Evolutionary conservation across 208 protist species (phyloP).

Genomic region (Wallacemonas collosoma): DNA sequence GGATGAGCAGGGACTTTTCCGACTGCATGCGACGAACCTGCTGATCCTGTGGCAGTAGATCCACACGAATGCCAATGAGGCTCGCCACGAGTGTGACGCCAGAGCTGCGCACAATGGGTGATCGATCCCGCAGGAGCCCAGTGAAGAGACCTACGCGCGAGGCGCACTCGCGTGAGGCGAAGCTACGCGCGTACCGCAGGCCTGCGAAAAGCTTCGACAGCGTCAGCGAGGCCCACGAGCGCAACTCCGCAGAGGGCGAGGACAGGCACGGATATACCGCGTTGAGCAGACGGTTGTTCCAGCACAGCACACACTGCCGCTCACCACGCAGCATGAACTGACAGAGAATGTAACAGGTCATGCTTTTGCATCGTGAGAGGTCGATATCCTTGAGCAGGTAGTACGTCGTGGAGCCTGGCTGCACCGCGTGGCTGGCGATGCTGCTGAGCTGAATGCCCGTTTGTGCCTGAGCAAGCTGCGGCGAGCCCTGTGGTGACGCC

Average conservation of each 20-base stretch:
- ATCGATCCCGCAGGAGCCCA: slow-evolving; percentile 73
- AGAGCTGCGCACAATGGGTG: slow-evolving; percentile 87
- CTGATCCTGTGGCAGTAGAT: slow-evolving; percentile 53
- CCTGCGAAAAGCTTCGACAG: slow-evolving; percentile 72
- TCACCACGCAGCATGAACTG: slow-evolving; percentile 71
- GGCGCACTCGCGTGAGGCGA: slow-evolving; percentile 76
- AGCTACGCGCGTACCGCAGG: slow-evolving; percentile 75
- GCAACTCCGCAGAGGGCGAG: slow-evolving; percentile 59
- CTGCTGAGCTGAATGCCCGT: slow-evolving; percentile 18
- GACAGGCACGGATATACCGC: slow-evolving; percentile 67
- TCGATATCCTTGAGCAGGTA: slow-evolving; percentile 70
- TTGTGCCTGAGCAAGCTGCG: slow-evolving; percentile 10
- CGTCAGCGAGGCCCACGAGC: slow-evolving; percentile 84
- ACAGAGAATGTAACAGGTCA: slow-evolving; percentile 95
- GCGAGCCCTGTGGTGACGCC: not conserved
- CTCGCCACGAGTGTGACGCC: slow-evolving; percentile 86
- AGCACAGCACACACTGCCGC: slow-evolving; percentile 67
- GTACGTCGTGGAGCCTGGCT: slow-evolving; percentile 50
- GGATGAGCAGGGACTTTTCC: slow-evolving; percentile 87
- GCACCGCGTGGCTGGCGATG: slow-evolving; percentile 58
- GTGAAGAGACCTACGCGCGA: slow-evolving; percentile 76
- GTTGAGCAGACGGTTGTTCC: slow-evolving; percentile 85
- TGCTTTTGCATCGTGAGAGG: slow-evolving; percentile 82
- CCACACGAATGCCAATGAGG: slow-evolving; percentile 66
- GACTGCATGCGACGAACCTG: slow-evolving; percentile 79